Percentiles rank a stretch among this genome's conserved stretches.
These are phyloP conservation scores for Exutisphaerella laricina DNA, from an alignment of 2,329 filamentous ascomycete genomes.

Conservation along the genomic window DNA sequence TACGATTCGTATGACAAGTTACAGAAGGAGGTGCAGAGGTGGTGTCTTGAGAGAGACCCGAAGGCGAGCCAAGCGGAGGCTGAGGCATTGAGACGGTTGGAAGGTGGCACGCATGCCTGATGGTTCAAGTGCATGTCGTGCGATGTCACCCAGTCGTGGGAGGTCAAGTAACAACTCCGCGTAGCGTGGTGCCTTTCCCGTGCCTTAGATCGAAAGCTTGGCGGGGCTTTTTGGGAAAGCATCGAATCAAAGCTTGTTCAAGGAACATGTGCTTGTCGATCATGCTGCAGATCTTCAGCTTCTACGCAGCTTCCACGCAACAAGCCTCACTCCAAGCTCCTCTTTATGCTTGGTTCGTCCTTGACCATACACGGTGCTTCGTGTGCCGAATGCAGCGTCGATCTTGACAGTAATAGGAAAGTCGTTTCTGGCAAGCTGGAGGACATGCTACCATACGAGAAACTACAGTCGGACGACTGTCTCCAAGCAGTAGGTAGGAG, in stretches of 20 bases:
- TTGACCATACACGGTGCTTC: neutral
- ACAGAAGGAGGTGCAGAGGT: slow-evolving; percentile 69
- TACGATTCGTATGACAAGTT: slow-evolving; percentile 59
- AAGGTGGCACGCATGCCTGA: neutral
- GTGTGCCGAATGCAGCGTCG: neutral
- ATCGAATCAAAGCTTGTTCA: slow-evolving; percentile 1
- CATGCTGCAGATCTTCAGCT: slow-evolving; percentile 8
- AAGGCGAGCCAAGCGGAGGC: slow-evolving; percentile 2
- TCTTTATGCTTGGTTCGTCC: slow-evolving; percentile 7
- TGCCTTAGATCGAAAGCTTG: slow-evolving; percentile 5
- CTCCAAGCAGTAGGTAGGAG: neutral
- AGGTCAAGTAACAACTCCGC: neutral
- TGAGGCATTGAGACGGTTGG: slow-evolving; percentile 1
- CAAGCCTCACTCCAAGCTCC: neutral
- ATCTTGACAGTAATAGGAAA: slow-evolving; percentile 5
- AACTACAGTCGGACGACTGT: neutral
- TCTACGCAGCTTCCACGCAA: slow-evolving; percentile 8
- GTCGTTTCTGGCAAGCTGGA: neutral
- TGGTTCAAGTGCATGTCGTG: too few relatives aligned
- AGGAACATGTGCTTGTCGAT: slow-evolving; percentile 16
- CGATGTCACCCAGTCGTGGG: too few relatives aligned
- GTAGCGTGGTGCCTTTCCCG: neutral
- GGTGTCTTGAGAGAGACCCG: slow-evolving; percentile 44
- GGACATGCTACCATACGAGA: neutral
- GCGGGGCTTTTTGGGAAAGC: neutral